Base-by-base conservation (phyloP, 305 asterid species). In the Ilex paraguariensis region DNA sequence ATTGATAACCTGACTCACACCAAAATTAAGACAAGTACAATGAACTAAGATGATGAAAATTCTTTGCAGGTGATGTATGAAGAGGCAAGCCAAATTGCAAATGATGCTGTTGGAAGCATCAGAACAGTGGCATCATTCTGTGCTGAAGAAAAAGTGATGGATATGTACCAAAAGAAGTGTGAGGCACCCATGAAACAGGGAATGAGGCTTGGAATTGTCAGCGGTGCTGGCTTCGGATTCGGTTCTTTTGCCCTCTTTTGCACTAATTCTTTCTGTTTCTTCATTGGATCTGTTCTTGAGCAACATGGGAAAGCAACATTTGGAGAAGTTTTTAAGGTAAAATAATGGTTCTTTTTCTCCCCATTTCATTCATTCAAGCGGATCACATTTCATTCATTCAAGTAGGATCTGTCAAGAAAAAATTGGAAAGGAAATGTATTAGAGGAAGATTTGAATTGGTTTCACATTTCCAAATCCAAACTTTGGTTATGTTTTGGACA, bases 91-190 rank as follows among this genome's bases (percentile, higher is more conserved):
- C 83, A 82, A 51, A 84, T 82, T 11, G 90, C 87, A 13, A 77
- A 65, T 44, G 87, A 87, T 45, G 95, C 95, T 6, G 64, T 84
- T 14, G 71, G 87, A 33, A 79, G 81, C 45, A 84, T 84, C 31
- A 79, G 80, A 69, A 87, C 92, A 0, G 80, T 87, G 2, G 80
- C 74, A 31, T 87, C 95, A 5, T 77, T 82, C 64, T 70, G 81
- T 61, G 86, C 88, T 0, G 92, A 82, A 64, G 57, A 66, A 3
- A 81, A 76, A 71, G 82, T 87, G 61, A 73, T 87, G 79, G 74
- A 81, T 17, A 63, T 81, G 51, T 87, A 81, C 63, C 51, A 70
- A 32, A 64, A 54, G 32, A 82, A 80, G 70, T 79, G 77, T 13
- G 58, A 59, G 56, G 70, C 66, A 58, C 75, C 78, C 46, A 58